These are phyloP conservation scores for Persicaria maculosa DNA, from an alignment of 148 eudicot genomes.

Conservation along the genomic window DNA sequence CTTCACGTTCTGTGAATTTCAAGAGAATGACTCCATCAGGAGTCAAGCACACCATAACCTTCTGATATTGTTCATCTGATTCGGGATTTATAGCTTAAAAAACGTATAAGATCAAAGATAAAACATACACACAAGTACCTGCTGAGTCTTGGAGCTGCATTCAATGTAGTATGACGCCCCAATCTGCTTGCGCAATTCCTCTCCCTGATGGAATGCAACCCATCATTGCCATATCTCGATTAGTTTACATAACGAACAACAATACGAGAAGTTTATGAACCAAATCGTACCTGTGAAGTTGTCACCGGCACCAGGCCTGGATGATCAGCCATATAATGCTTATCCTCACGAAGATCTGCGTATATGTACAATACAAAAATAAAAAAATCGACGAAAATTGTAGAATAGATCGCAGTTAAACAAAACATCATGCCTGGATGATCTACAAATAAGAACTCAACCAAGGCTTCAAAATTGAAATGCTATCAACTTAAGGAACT, in stretches of 20 bases:
- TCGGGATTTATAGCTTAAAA: background rate
- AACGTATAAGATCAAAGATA: background rate
- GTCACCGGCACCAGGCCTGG: slow-evolving; percentile 94
- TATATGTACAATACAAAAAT: background rate
- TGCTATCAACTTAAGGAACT: background rate
- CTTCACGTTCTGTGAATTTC: slow-evolving; percentile 71
- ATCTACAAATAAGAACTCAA: background rate
- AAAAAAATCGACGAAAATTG: background rate
- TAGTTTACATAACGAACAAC: background rate
- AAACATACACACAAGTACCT: slow-evolving; percentile 37
- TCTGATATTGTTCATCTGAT: background rate
- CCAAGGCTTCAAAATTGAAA: background rate
- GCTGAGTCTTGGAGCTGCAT: slow-evolving; percentile 99
- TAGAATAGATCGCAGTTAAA: background rate
- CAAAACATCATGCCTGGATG: background rate
- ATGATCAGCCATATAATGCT: slow-evolving; percentile 93
- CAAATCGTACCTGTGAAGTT: slow-evolving; percentile 54
- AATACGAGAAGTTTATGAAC: background rate
- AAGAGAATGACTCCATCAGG: background rate
- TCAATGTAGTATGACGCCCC: slow-evolving; percentile 84
- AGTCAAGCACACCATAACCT: background rate
- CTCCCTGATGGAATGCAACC: slow-evolving; percentile 45
- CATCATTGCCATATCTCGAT: background rate
- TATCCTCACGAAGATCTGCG: slow-evolving; percentile 89
- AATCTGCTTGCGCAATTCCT: slow-evolving; percentile 92